Conservation (phyloP, 164 flowering plant species). For the Tinospora cordifolia region DNA sequence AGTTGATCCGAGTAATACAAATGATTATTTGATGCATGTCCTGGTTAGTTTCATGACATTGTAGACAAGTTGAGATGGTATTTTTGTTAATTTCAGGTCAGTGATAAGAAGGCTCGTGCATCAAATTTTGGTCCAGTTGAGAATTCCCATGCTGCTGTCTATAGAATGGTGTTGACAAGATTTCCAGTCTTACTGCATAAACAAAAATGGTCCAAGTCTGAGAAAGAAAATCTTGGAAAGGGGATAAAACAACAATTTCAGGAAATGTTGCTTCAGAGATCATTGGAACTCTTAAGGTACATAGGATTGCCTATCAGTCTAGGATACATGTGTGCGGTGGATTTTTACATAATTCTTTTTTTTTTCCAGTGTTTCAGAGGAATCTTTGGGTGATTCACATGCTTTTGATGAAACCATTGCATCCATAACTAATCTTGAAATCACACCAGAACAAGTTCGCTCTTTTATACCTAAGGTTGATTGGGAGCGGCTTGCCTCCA, state of each 20-base stretch:
- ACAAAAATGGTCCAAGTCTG: slow-evolving; percentile 57
- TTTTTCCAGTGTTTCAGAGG: slow-evolving; percentile 41
- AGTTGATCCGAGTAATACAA: neutral
- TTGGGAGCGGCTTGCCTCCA: slow-evolving; percentile 67
- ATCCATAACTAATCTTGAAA: slow-evolving; percentile 43
- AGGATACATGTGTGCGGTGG: slow-evolving; percentile 1
- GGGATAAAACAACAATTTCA: slow-evolving; percentile 83
- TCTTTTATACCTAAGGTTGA: slow-evolving; percentile 54
- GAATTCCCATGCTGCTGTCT: slow-evolving; percentile 64
- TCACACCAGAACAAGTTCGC: slow-evolving; percentile 46
- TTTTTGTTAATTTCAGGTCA: slow-evolving; percentile 34
- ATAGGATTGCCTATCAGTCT: neutral
- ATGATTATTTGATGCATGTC: neutral
- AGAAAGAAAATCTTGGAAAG: slow-evolving; percentile 56
- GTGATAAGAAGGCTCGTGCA: slow-evolving; percentile 35
- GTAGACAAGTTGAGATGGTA: neutral
- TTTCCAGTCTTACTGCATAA: slow-evolving; percentile 42
- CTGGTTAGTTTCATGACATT: neutral
- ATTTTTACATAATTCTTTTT: slow-evolving; percentile 4
- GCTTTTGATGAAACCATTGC: slow-evolving; percentile 38
- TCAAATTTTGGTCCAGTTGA: slow-evolving; percentile 58
- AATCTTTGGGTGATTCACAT: slow-evolving; percentile 30
- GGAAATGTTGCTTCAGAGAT: slow-evolving; percentile 48
- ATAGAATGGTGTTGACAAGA: slow-evolving; percentile 40
- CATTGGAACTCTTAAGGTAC: slow-evolving; percentile 46